Percentiles rank a stretch among this genome's conserved stretches.
Evolutionary conservation across 805 yeast genomes (phyloP).

Genomic region (Hanseniaspora vineae): DNA sequence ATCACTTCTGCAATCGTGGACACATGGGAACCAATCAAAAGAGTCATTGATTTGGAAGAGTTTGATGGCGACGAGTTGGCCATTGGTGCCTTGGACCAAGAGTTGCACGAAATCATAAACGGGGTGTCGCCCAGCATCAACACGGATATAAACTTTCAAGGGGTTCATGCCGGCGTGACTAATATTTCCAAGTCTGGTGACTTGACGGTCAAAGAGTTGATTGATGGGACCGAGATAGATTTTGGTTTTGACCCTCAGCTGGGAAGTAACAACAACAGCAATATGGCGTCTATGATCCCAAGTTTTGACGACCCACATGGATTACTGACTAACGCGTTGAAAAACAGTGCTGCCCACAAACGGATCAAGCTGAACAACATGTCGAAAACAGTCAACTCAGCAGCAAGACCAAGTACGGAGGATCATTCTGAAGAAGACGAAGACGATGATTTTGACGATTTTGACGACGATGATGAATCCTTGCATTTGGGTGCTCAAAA

Average conservation of each 20-base stretch:
- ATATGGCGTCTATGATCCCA: neutral
- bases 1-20: constrained; percentile 49
- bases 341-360: too few relatives aligned
- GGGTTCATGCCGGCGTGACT: neutral
- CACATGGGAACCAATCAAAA: constrained; percentile 21
- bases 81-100: constrained; percentile 1
- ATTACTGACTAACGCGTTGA: neutral
- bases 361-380: neutral
- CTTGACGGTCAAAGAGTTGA: neutral
- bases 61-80: neutral
- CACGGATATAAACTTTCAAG: neutral
- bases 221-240: neutral
- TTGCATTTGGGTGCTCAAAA: neutral
- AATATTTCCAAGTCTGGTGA: neutral
- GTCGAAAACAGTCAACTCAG: neutral
- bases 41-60: neutral
- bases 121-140: neutral
- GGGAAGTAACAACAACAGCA: neutral
- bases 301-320: neutral
- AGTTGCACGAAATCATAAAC: neutral
- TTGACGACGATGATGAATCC: neutral
- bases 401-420: neutral
- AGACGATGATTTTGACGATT: neutral
- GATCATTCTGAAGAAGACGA: neutral
- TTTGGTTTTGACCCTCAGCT: too few relatives aligned